Percentiles rank a stretch among this genome's conserved stretches.
Conservation (phyloP, 108 stramenopile species). For the Schizochytrium sp. region DNA sequence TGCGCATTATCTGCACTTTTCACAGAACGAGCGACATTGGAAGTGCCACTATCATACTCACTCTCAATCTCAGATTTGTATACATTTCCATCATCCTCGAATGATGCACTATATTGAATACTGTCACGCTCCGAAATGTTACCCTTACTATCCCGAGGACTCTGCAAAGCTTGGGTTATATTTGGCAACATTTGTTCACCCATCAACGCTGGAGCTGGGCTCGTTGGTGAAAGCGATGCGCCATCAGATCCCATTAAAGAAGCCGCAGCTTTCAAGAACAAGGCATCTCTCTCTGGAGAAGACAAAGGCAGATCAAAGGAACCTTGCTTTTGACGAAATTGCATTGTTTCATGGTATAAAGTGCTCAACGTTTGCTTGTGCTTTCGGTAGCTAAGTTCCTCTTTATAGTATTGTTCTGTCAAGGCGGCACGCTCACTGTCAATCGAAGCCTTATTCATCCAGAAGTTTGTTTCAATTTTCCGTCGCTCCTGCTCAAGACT, state of each 20-base stretch:
- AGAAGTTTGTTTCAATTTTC: slow-evolving; percentile 28
- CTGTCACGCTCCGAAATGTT: too few species aligned
- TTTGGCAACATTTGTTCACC: too few species aligned
- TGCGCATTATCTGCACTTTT: too few species aligned
- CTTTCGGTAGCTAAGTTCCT: slow-evolving; percentile 36
- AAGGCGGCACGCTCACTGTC: slow-evolving; percentile 52
- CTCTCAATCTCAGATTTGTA: background rate
- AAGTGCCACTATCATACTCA: background rate
- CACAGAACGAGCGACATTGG: too few species aligned
- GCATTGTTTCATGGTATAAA: background rate
- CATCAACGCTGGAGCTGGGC: background rate
- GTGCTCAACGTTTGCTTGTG: slow-evolving; percentile 26
- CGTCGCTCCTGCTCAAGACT: slow-evolving; percentile 43
- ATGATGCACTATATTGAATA: too few species aligned
- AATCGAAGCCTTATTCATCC: slow-evolving; percentile 40
- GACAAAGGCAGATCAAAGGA: background rate
- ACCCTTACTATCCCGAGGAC: too few species aligned
- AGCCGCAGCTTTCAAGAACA: background rate
- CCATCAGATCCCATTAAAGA: background rate
- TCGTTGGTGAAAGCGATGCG: background rate
- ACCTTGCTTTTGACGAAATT: background rate
- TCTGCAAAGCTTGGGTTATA: too few species aligned
- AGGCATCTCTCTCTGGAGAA: background rate
- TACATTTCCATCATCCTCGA: too few species aligned
- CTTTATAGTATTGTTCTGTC: slow-evolving; percentile 29